Evolutionary conservation across 2,329 filamentous ascomycete species (phyloP).

Genomic region (Arachnomyces sp.): DNA sequence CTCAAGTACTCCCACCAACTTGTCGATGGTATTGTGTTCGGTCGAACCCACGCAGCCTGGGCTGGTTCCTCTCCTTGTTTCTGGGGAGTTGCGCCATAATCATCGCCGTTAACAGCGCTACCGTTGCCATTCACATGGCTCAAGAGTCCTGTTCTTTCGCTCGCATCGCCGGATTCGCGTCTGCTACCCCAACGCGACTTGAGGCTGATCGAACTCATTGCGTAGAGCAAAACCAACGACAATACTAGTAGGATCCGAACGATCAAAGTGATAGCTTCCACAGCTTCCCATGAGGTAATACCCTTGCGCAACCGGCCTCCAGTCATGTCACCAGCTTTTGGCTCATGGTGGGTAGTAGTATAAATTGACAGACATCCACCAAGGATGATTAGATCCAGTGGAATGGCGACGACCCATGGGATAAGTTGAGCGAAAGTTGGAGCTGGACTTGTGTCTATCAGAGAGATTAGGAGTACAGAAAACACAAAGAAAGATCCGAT

Average conservation of each 20-base stretch:
- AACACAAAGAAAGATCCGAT: slow-evolving; percentile 81
- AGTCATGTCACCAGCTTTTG: slow-evolving; percentile 42
- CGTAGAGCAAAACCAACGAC: slow-evolving; percentile 53
- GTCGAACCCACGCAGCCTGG: slow-evolving; percentile 72
- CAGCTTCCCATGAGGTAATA: slow-evolving; percentile 35
- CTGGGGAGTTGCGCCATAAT: slow-evolving; percentile 43
- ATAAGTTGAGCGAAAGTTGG: slow-evolving; percentile 72
- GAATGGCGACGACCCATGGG: slow-evolving; percentile 67
- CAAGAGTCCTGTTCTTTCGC: slow-evolving; percentile 37
- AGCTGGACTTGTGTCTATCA: slow-evolving; percentile 73
- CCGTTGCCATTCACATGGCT: slow-evolving; percentile 35
- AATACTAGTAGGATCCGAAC: slow-evolving; percentile 60
- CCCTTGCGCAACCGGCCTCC: slow-evolving; percentile 34
- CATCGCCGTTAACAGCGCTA: slow-evolving; percentile 39
- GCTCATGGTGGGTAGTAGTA: slow-evolving; percentile 57
- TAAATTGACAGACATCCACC: slow-evolving; percentile 61
- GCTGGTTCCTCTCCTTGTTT: slow-evolving; percentile 44
- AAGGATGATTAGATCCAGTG: slow-evolving; percentile 65
- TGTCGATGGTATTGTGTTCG: slow-evolving; percentile 73
- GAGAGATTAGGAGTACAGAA: slow-evolving; percentile 72
- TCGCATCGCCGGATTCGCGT: slow-evolving; percentile 27
- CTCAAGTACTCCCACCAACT: slow-evolving; percentile 95
- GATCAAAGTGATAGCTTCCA: slow-evolving; percentile 48
- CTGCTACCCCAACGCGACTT: slow-evolving; percentile 22
- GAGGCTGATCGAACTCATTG: slow-evolving; percentile 40